A percentile compares a stretch with the other conserved stretches of the same genome.
Evolutionary conservation across 2,329 filamentous ascomycete species (phyloP).

Genomic region (Pestalotiopsis sp.): DNA sequence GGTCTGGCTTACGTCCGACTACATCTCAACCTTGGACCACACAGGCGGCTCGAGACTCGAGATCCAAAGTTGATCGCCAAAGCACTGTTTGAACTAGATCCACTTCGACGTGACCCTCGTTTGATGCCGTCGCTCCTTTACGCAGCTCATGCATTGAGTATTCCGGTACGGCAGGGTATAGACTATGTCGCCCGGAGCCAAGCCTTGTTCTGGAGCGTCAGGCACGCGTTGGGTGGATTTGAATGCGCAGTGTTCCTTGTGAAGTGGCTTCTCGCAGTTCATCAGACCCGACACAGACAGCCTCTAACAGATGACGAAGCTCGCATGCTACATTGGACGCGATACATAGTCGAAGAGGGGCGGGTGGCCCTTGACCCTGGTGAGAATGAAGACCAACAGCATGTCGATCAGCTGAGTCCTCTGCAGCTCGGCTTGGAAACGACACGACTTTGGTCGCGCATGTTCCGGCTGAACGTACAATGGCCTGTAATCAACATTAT

Average conservation of each 20-base stretch:
- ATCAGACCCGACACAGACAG: background rate
- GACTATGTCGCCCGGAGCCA: conserved; percentile 57
- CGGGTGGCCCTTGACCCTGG: conserved; percentile 40
- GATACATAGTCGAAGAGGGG: conserved; percentile 48
- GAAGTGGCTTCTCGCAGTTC: conserved; percentile 46
- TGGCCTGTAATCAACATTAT: conserved; percentile 51
- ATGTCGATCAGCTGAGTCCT: conserved; percentile 22
- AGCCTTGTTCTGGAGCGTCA: conserved; percentile 58
- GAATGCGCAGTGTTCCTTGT: conserved; percentile 57
- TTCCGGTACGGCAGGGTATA: conserved; percentile 56
- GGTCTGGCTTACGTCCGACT: conserved; percentile 49
- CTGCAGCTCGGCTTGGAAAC: conserved; percentile 40
- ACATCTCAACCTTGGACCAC: conserved; percentile 46
- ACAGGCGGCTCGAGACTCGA: conserved; percentile 44
- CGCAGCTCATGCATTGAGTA: conserved; percentile 56
- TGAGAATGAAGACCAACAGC: conserved; percentile 32
- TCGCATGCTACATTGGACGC: conserved; percentile 48
- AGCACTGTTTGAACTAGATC: conserved; percentile 38
- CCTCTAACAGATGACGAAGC: conserved; percentile 39
- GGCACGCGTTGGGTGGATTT: conserved; percentile 56
- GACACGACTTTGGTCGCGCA: conserved; percentile 47
- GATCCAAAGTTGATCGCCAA: conserved; percentile 42
- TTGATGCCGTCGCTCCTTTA: conserved; percentile 53
- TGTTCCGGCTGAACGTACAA: conserved; percentile 50
- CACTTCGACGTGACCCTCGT: conserved; percentile 49